Evolutionary conservation across 1,139 yeast genomes (phyloP), one percentile per base, ranked within the genome.

Genomic region (Hyphopichia buzzinii): DNA sequence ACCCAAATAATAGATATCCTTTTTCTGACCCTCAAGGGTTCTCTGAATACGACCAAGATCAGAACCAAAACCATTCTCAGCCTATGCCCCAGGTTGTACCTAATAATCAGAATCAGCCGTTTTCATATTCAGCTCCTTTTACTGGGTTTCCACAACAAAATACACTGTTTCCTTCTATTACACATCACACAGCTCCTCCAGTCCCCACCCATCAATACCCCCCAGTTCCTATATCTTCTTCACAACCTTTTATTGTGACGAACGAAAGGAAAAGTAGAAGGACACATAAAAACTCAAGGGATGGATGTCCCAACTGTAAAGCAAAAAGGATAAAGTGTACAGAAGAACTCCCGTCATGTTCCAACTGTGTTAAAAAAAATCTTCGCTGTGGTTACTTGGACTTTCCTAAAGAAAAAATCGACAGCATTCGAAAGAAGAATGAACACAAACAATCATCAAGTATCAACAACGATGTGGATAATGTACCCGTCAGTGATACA

Each of bases 221-320:
- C 23, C 23, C 23, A 7, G 23, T 19, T 7, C 23, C 23, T 6
- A 6, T 19, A 19, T 10, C 23, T 6, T 6, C 10, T 10, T 7
- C 23, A 7, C 23, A 19, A 19, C 29, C 29, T 10, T 24, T 15
- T 4, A 23, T 22, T 19, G 10, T 28, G 19, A 26, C 15, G 2
- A 33, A 23, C 8, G 66, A 62, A 47, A 54, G 74, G 37, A 65
- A 65, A 39, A 64, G 69, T 41, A 56, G 76, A 44, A 54, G 74
- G 41, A 62, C 72, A 17, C 76, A 70, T 40, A 69, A 69, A 42
- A 70, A 70, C 43, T 68, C 74, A 4, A 49, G 72, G 31, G 76
- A 70, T 46, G 60, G 66, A 3, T 70, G 75, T 41, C 74, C 75
- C 5, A 69, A 69, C 47, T 70, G 76, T 49, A 65, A 67, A 38